Percentiles rank a stretch among this genome's conserved stretches.
These are phyloP conservation scores for Xylariales sp. DNA, from an alignment of 2,329 filamentous ascomycete genomes.

Conservation along the genomic window DNA sequence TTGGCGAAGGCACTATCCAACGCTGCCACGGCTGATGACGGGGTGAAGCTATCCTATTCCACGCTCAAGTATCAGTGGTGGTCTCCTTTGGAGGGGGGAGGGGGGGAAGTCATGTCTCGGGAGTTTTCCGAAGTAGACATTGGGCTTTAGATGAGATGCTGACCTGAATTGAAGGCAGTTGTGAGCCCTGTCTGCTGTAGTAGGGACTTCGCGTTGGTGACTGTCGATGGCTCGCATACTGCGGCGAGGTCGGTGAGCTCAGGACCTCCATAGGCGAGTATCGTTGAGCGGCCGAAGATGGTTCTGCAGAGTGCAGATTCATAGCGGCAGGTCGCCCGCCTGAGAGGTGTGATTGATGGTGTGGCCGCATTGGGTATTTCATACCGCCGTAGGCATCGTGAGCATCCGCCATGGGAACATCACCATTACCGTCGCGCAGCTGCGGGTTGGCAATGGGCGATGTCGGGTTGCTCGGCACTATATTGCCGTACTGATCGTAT, in stretches of 20 bases:
- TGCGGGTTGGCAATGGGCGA: constrained; percentile 52
- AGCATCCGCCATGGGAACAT: constrained; percentile 82
- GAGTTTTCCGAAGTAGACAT: no score
- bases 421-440: constrained; percentile 65
- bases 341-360: constrained; percentile 69
- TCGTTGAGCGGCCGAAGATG: constrained; percentile 78
- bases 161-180: constrained; percentile 74
- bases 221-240: constrained; percentile 55
- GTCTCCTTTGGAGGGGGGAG: no score
- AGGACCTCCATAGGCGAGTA: constrained; percentile 95
- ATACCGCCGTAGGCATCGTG: constrained; percentile 77
- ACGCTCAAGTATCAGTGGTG: no score
- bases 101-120: no score
- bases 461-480: constrained; percentile 26
- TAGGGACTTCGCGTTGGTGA: constrained; percentile 73
- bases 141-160: no score
- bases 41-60: no score
- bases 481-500: constrained; percentile 56
- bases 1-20: constrained; percentile 61
- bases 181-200: constrained; percentile 51
- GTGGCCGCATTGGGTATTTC: constrained; percentile 79
- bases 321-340: constrained; percentile 35
- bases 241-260: constrained; percentile 71
- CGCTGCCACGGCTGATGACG: constrained; percentile 61
- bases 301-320: constrained; percentile 70